A percentile compares a stretch with the other conserved stretches of the same genome.
Conservation (phyloP, 495 filamentous ascomycete genomes). For the Lindgomyces ingoldianus region DNA sequence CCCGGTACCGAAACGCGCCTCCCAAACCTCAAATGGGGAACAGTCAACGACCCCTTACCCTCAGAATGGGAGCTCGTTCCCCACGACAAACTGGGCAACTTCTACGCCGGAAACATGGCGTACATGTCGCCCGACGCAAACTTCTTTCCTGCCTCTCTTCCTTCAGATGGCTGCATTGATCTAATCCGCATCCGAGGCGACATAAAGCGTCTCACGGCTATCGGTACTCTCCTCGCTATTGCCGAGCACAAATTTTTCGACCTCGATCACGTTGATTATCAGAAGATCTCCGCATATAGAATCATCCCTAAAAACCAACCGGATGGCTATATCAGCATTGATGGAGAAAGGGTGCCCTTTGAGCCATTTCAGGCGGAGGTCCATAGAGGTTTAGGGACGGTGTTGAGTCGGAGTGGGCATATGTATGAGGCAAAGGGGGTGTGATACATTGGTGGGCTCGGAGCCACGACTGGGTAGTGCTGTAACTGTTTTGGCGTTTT, state of each 20-base stretch:
- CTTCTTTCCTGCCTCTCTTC: conserved; percentile 85
- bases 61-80: conserved; percentile 71
- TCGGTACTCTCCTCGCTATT: conserved; percentile 68
- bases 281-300: conserved; percentile 80
- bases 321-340: conserved; percentile 87
- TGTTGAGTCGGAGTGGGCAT: conserved; percentile 69
- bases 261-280: conserved; percentile 71
- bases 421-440: conserved; percentile 65
- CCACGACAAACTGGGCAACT: conserved; percentile 79
- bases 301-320: conserved; percentile 69
- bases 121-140: conserved; percentile 84
- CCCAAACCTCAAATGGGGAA: conserved; percentile 76
- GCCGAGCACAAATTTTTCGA: conserved; percentile 76
- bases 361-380: conserved; percentile 88
- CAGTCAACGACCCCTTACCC: conserved; percentile 72
- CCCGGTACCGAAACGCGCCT: conserved; percentile 49
- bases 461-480: background rate
- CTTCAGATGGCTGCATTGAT: conserved; percentile 84
- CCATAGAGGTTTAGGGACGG: conserved; percentile 80
- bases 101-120: conserved; percentile 94
- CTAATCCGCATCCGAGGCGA: conserved; percentile 78
- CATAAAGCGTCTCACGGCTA: conserved; percentile 60
- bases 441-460: background rate
- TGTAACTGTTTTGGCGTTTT: background rate
- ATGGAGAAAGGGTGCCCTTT: conserved; percentile 85